phyloP scores from a whole-genome alignment of 371 early-diverging fungal genomes.

The Nematocida parisii region DNA sequence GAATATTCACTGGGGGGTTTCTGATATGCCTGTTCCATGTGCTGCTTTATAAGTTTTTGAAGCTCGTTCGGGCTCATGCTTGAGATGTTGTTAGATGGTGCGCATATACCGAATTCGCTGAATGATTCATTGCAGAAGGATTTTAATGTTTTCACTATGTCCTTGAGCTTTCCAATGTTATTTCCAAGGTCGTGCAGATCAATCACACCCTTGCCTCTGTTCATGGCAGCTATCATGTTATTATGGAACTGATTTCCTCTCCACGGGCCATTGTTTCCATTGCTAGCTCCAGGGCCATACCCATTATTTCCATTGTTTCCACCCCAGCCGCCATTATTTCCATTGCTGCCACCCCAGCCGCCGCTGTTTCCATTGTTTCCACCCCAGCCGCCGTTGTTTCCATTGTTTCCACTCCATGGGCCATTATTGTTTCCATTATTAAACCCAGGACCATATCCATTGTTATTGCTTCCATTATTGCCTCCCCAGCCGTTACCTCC shows the following conservation, averaged over 20 bases:
- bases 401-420: not conserved
- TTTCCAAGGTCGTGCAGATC: constrained; percentile 35
- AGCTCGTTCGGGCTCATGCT: constrained; percentile 7
- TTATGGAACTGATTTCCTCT: not conserved
- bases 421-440: constrained; percentile 6
- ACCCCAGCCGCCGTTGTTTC: not conserved
- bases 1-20: not conserved
- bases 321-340: not conserved
- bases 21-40: constrained; percentile 12
- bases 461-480: not conserved
- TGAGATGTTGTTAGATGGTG: not conserved
- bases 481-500: not conserved
- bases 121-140: constrained; percentile 32
- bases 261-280: not conserved
- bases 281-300: not conserved
- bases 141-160: constrained; percentile 32
- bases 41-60: constrained; percentile 1
- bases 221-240: not conserved
- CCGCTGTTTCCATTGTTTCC: not conserved
- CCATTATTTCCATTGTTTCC: constrained; percentile 13
- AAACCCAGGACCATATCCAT: not conserved
- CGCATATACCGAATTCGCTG: constrained; percentile 25
- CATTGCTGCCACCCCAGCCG: not conserved
- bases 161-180: constrained; percentile 31
- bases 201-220: not conserved